Base-by-base conservation (phyloP, 441 rosid genomes). In the Gossypium lobatum region DNA sequence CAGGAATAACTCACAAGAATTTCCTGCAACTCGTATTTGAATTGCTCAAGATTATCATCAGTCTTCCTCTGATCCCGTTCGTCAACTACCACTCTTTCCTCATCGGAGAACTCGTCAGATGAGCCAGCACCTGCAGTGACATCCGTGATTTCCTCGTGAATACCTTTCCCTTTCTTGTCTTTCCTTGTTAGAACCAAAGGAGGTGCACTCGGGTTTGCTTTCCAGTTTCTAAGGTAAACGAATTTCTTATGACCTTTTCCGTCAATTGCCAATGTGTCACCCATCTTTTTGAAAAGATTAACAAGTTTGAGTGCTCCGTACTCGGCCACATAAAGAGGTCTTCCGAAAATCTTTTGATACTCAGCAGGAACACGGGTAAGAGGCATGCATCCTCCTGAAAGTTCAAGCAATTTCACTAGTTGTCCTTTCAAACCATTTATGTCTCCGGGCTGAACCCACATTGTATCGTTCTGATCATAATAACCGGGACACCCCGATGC, bases 381-480 rank as follows among this genome's bases (percentile, higher is more conserved):
- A 70, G 89, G 96, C 80, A 95, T 75, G 82, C 87, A 81, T 17
- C 99, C 99, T 73, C 96, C 98, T 0, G 90, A 89, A 53, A 89
- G 88, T 80, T 93, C 94, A 45, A 95, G 86, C 82, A 95, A 79
- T 84, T 89, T 95, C 63, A 89, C 86, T 57, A 95, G 65, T 81
- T 91, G 97, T 14, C 82, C 81, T 80, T 88, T 95, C 69, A 95
- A 74, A 53, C 99, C 97, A 34, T 87, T 90, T 18, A 93, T 73
- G 75, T 90, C 98, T 57, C 99, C 99, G 1, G 98, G 99, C 69
- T 89, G 95, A 5, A 91, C 95, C 96, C 97, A 93, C 90, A 87
- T 83, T 0, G 83, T 76, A 84, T 89, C 88, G 79, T 75, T 85
- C 59, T 83, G 88, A 76, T 94, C 97, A 57, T 63, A 84, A 73